phyloP scores from a whole-genome alignment of 768 basidiomycete species.

The Tephrocybe sp. region DNA sequence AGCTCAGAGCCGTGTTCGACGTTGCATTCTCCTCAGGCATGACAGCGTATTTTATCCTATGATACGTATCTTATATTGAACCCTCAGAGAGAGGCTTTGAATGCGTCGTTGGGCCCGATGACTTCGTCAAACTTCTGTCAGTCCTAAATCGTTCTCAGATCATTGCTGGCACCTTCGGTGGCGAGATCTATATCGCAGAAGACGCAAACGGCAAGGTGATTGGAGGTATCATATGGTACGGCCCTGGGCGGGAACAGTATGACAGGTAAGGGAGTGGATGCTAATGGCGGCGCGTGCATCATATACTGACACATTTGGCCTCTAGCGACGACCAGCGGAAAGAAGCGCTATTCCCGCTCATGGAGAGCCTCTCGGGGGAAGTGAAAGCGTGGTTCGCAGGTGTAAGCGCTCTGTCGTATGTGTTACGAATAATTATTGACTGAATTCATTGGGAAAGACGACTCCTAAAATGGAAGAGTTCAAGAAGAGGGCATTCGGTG shows the following conservation, averaged over 20 bases:
- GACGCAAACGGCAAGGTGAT: conserved; percentile 5
- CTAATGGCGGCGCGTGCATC: no score
- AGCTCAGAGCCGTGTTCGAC: conserved; percentile 6
- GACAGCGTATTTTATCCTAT: neutral
- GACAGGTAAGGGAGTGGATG: conserved; percentile 12
- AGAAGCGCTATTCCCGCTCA: conserved; percentile 3
- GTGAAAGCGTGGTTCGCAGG: conserved; percentile 4
- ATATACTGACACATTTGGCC: no score
- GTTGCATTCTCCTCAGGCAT: conserved; percentile 7
- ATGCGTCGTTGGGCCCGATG: conserved; percentile 4
- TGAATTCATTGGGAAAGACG: neutral
- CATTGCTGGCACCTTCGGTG: neutral
- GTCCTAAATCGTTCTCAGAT: conserved; percentile 9
- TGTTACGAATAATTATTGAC: neutral
- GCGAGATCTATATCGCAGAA: conserved; percentile 12
- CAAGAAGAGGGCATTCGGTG: conserved; percentile 8
- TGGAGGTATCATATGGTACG: conserved; percentile 10
- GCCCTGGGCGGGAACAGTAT: conserved; percentile 5
- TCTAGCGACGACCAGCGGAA: conserved; percentile 12
- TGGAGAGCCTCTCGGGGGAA: conserved; percentile 2
- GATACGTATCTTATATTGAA: neutral
- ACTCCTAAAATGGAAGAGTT: conserved; percentile 5
- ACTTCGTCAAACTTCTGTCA: neutral
- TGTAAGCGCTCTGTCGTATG: neutral
- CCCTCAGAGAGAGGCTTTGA: conserved; percentile 5